Base-by-base conservation (phyloP, 1,284 basidiomycete species). In the Leccinum subfulvum region DNA sequence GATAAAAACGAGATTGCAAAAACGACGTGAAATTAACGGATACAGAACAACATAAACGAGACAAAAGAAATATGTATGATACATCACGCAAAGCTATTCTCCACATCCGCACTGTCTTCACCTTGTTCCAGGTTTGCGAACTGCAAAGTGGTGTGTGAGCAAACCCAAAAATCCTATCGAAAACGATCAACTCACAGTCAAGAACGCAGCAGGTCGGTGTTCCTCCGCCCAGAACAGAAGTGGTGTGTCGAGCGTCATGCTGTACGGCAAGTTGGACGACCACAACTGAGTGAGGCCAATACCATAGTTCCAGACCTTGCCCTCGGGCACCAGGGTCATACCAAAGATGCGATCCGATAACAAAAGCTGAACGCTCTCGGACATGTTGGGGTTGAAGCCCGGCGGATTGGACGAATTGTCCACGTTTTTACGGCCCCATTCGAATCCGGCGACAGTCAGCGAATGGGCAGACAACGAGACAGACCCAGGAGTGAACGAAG, bases 311-410 rank as follows among this genome's bases (percentile, higher is more conserved):
- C 95, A 97, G 33, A 95, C 88, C 64, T 87, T 88, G 66, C 94
- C 95, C 74, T 95, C 93, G 0, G 94, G 94, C 11, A 95, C 92
- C 9, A 96, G 79, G 1, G 93, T 95, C 89, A 94, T 94, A 39
- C 92, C 94, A 14, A 96, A 82, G 66, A 97, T 89, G 65, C 95
- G 91, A 76, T 99, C 97, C 23, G 94, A 97, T 21, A 99, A 82
- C 65, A 99, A 81, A 49, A 99, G 82, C 77, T 99, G 97, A 28
- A 97, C 95, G 37, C 94, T 88, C 75, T 97, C 96, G 3, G 95
- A 96, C 97, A 98, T 98, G 68, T 92, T 94, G 28, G 95, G 91
- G 75, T 97, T 98, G 82, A 97, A 99, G 52, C 95, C 95, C 4
- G 87, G 81, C 69, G 94, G 91, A 69, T 94, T 94, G 56, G 89